Percentiles rank a stretch among this genome's conserved stretches.
phyloP scores from a whole-genome alignment of 192 early-diverging fungal species.

The Coemansia brasiliensis region DNA sequence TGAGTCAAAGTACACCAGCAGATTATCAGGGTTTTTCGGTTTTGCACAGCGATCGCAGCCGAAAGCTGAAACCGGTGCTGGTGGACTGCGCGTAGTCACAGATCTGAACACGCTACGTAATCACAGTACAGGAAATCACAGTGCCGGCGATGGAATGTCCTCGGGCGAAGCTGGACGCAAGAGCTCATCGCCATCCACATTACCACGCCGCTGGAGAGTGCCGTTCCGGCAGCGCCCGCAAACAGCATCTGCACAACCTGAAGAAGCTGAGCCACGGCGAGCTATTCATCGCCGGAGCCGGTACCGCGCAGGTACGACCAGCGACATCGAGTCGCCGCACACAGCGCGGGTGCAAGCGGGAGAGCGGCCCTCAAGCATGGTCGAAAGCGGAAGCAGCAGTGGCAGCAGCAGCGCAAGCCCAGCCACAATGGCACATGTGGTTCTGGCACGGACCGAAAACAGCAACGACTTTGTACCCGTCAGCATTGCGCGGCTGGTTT shows the following conservation, averaged over 20 bases:
- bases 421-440: slow-evolving; percentile 5
- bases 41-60: slow-evolving; percentile 36
- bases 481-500: slow-evolving; percentile 13
- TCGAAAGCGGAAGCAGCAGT: slow-evolving; percentile 31
- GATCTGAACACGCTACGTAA: slow-evolving; percentile 37
- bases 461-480: slow-evolving; percentile 14
- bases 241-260: slow-evolving; percentile 9
- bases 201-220: slow-evolving; percentile 41
- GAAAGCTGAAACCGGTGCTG: slow-evolving; percentile 7
- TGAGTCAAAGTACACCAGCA: slow-evolving; percentile 20
- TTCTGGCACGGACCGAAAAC: slow-evolving; percentile 15
- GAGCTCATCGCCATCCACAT: slow-evolving; percentile 40
- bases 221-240: slow-evolving; percentile 34
- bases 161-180: slow-evolving; percentile 16
- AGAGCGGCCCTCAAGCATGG: slow-evolving; percentile 51
- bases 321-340: slow-evolving; percentile 44
- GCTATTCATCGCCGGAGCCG: slow-evolving; percentile 27
- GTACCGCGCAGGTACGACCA: slow-evolving; percentile 50
- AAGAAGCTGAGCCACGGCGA: slow-evolving; percentile 9
- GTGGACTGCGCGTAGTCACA: slow-evolving; percentile 28
- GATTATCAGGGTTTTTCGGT: slow-evolving; percentile 49
- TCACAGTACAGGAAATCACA: background rate
- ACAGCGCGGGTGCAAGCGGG: slow-evolving; percentile 11
- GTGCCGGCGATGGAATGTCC: slow-evolving; percentile 13
- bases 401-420: slow-evolving; percentile 18